Evolutionary conservation across 2,329 filamentous ascomycete species (phyloP).

Genomic region (Microsporum ferrugineum): DNA sequence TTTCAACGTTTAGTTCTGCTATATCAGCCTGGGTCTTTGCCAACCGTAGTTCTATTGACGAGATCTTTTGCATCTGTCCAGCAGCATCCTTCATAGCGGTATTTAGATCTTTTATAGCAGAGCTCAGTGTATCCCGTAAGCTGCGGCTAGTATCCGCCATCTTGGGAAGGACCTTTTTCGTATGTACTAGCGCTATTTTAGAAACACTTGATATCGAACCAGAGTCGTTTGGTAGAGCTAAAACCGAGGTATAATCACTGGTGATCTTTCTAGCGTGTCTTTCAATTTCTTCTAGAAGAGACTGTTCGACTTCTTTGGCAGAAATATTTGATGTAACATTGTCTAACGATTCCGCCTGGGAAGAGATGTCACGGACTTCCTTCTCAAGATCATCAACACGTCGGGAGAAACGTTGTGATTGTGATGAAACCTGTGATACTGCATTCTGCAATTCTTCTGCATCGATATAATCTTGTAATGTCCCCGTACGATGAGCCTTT

Average conservation of each 20-base stretch:
- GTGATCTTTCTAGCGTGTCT: constrained; percentile 76
- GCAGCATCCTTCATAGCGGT: constrained; percentile 53
- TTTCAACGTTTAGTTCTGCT: constrained; percentile 59
- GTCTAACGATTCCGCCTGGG: constrained; percentile 37
- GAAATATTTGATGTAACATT: constrained; percentile 15
- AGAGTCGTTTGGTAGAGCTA: constrained; percentile 56
- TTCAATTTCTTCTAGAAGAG: constrained; percentile 72
- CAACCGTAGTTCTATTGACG: constrained; percentile 65
- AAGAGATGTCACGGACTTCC: constrained; percentile 48
- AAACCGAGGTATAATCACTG: constrained; percentile 69
- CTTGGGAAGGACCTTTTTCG: constrained; percentile 51
- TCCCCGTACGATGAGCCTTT: constrained; percentile 41
- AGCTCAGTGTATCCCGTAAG: constrained; percentile 38
- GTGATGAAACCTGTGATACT: constrained; percentile 50
- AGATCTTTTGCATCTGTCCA: constrained; percentile 70
- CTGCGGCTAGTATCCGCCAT: constrained; percentile 47
- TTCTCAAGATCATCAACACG: constrained; percentile 53
- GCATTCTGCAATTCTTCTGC: constrained; percentile 60
- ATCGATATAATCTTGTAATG: constrained; percentile 66
- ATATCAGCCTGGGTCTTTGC: constrained; percentile 62
- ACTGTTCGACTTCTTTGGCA: constrained; percentile 44
- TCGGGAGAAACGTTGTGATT: constrained; percentile 48
- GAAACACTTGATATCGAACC: constrained; percentile 52
- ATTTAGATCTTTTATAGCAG: constrained; percentile 54
- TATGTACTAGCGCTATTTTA: constrained; percentile 53